Base-by-base conservation (phyloP, 2,329 filamentous ascomycete genomes). In the Talaromyces sp. region DNA sequence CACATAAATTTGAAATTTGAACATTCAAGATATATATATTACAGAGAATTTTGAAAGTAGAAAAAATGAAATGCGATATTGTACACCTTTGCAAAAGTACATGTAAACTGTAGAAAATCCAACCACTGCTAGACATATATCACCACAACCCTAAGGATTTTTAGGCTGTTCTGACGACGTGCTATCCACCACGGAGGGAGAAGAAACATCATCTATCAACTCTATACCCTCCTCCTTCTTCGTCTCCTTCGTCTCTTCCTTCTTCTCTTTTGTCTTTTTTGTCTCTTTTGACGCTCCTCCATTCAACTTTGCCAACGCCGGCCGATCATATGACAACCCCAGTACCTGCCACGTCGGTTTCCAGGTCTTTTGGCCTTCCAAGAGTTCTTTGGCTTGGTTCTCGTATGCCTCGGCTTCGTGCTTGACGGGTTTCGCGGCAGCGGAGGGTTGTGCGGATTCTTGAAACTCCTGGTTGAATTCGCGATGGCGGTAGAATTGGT, bases 301-400 rank as follows among this genome's bases (percentile, higher is more conserved):
- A 22, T 59, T 25, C 27, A 66, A 59, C 29, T 59, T 61, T 2
- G 45, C 56, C 29, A 66, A 47, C 38, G 69, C 61, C 65, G 74
- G 67, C 34, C 75, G 72, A 63, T 76, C 72, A 68, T 76, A 77
- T 66, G 75, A 76, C 64, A 80, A 64, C 17, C 78, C 78, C 65
- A 82, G 64, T 22, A 74, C 74, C 72, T 80, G 74, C 80, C 81
- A 83, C 19, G 80, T 81, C 38, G 81, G 80, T 66, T 76, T 81
- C 90, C 91, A 93, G 68, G 81, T 81, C 71, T 84, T 80, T 75
- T 86, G 82, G 22, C 88, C 87, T 59, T 81, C 78, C 68, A 91
- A 76, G 71, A 93, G 73, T 71, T 83, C 81, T 79, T 85, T 82
- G 19, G 90, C 91, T 78, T 90, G 85, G 74, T 84, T 77, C 67